Conservation (phyloP, 257 asterid species). For the Jaltomata sinuosa region DNA sequence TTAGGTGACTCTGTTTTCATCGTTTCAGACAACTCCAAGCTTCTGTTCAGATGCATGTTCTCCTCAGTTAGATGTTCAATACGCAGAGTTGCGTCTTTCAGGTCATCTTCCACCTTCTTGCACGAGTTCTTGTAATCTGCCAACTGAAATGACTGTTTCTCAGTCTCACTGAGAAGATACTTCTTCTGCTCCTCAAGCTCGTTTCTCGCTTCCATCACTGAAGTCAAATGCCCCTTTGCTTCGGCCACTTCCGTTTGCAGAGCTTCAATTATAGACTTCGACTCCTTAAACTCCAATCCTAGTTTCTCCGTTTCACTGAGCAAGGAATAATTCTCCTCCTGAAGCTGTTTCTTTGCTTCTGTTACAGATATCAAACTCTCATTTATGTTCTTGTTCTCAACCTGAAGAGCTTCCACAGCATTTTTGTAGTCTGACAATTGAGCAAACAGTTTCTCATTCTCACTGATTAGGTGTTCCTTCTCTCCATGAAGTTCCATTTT, state of each 20-base stretch:
- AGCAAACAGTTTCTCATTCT: conserved; percentile 43
- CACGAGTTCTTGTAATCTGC: conserved; percentile 25
- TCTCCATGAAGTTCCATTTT: conserved; percentile 43
- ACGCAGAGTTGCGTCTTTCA: conserved; percentile 41
- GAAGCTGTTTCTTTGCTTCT: conserved; percentile 47
- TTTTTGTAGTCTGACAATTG: conserved; percentile 37
- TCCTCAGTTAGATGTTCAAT: conserved; percentile 45
- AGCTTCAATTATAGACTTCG: conserved; percentile 32
- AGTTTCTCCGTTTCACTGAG: conserved; percentile 34
- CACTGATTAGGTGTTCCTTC: conserved; percentile 31
- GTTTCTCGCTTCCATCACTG: conserved; percentile 41
- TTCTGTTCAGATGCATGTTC: conserved; percentile 40
- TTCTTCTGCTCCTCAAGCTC: conserved; percentile 49
- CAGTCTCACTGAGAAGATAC: conserved; percentile 28
- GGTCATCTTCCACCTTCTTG: conserved; percentile 35
- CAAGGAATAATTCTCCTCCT: conserved; percentile 34
- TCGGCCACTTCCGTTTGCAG: conserved; percentile 52
- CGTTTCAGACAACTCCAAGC: conserved; percentile 36
- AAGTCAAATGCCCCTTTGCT: conserved; percentile 21
- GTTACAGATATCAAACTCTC: conserved; percentile 25
- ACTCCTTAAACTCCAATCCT: conserved; percentile 37
- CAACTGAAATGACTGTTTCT: conserved; percentile 43
- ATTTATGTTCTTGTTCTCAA: conserved; percentile 37
- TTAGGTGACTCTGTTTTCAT: conserved; percentile 27
- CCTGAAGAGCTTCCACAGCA: conserved; percentile 41